A percentile compares a stretch with the other conserved stretches of the same genome.
Evolutionary conservation across 2,329 filamentous ascomycete genomes (phyloP).

Genomic region (Penicillium freii): DNA sequence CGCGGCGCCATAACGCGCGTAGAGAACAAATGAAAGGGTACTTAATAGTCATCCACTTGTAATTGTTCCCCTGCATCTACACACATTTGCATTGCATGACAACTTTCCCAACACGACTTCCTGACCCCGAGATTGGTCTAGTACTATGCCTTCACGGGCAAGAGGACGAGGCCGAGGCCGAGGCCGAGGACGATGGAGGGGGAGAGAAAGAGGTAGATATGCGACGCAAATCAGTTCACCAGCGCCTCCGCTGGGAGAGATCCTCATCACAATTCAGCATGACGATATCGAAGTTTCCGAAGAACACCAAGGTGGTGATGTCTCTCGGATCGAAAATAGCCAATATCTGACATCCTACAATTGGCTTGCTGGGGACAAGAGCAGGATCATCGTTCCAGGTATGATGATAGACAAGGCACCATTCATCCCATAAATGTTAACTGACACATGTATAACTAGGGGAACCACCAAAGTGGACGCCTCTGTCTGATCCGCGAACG

Average conservation of each 20-base stretch:
- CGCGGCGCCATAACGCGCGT: not conserved
- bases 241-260: constrained; percentile 15
- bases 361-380: constrained; percentile 42
- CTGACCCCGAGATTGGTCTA: not conserved
- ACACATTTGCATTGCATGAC: not conserved
- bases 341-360: constrained; percentile 54
- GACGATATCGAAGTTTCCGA: constrained; percentile 9
- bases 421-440: not conserved
- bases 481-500: constrained; percentile 32
- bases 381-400: constrained; percentile 50
- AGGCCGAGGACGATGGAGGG: not conserved
- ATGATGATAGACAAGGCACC: constrained; percentile 6
- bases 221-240: not conserved
- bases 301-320: not conserved
- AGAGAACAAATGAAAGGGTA: not conserved
- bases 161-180: not conserved
- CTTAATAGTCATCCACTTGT: too few relatives aligned
- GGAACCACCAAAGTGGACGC: constrained; percentile 53
- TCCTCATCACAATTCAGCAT: constrained; percentile 16
- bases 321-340: constrained; percentile 37
- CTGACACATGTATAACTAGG: constrained; percentile 36
- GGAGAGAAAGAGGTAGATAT: not conserved
- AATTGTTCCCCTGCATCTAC: not conserved
- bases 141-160: not conserved
- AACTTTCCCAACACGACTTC: not conserved